phyloP scores from a whole-genome alignment of 2,329 filamentous ascomycete species.

The Phoma sp. region DNA sequence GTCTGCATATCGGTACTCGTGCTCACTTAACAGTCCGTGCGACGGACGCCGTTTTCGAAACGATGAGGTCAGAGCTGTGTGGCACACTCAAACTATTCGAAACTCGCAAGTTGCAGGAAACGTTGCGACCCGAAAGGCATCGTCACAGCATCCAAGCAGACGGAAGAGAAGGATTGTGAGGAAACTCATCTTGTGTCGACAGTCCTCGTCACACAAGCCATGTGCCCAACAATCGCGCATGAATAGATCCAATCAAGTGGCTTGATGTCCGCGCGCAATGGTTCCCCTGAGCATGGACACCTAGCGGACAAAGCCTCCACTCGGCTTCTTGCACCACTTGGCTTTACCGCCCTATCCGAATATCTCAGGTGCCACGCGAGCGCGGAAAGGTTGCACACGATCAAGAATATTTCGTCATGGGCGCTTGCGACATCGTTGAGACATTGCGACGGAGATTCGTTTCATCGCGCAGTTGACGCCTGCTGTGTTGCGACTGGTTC shows the following conservation, averaged over 20 bases:
- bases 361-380: constrained; percentile 1
- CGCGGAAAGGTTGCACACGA: constrained; percentile 6
- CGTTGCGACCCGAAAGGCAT: background rate
- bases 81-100: constrained; percentile 18
- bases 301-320: constrained; percentile 25
- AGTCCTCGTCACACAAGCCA: constrained; percentile 5
- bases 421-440: constrained; percentile 38
- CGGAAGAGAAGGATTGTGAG: background rate
- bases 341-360: constrained; percentile 3
- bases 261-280: constrained; percentile 21
- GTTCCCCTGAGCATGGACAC: constrained; percentile 33
- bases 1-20: constrained; percentile 2
- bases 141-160: background rate
- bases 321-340: constrained; percentile 1
- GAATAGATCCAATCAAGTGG: constrained; percentile 14
- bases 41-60: constrained; percentile 18
- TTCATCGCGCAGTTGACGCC: constrained; percentile 34
- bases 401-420: constrained; percentile 4
- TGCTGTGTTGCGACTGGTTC: constrained; percentile 31
- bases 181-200: constrained; percentile 11
- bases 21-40: constrained; percentile 13
- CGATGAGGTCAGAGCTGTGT: constrained; percentile 8
- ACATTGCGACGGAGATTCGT: constrained; percentile 31
- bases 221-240: constrained; percentile 7
- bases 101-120: constrained; percentile 15